Percentiles rank a stretch among this genome's conserved stretches.
Conservation (phyloP, 2,329 filamentous ascomycete species). For the Didymella sp. region DNA sequence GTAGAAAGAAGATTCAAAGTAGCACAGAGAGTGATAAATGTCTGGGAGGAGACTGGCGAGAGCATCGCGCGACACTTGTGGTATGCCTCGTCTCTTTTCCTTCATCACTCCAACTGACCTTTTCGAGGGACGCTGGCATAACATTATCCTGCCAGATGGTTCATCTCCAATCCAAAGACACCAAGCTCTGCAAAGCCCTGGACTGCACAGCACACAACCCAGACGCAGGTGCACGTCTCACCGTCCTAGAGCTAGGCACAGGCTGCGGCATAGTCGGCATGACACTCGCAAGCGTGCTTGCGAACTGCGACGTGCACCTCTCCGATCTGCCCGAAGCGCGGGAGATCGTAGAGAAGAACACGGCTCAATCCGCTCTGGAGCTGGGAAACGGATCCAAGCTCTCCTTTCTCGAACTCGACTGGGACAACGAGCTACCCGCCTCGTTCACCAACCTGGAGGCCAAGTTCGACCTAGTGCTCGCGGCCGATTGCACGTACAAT, state of each 20-base stretch:
- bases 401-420: constrained; percentile 65
- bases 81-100: constrained; percentile 51
- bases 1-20: constrained; percentile 63
- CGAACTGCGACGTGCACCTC: constrained; percentile 62
- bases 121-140: constrained; percentile 63
- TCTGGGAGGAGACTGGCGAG: constrained; percentile 75
- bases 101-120: not conserved
- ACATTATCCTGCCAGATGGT: constrained; percentile 61
- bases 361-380: constrained; percentile 49
- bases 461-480: constrained; percentile 65
- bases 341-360: constrained; percentile 66
- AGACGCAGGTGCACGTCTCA: constrained; percentile 23
- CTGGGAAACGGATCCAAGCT: constrained; percentile 54
- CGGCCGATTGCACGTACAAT: constrained; percentile 79
- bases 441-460: constrained; percentile 6
- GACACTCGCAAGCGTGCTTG: constrained; percentile 63
- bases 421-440: constrained; percentile 62
- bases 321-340: constrained; percentile 71
- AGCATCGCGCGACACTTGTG: constrained; percentile 76
- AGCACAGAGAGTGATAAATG: constrained; percentile 52
- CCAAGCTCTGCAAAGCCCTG: not conserved
- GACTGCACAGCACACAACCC: not conserved
- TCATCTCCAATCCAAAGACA: constrained; percentile 22
- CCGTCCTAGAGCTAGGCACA: constrained; percentile 69
- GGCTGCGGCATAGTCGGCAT: constrained; percentile 73